Percentiles rank a stretch among this genome's conserved stretches.
These are phyloP conservation scores for Coniochaeta sp. DNA, from an alignment of 2,329 filamentous ascomycete species.

Conservation along the genomic window DNA sequence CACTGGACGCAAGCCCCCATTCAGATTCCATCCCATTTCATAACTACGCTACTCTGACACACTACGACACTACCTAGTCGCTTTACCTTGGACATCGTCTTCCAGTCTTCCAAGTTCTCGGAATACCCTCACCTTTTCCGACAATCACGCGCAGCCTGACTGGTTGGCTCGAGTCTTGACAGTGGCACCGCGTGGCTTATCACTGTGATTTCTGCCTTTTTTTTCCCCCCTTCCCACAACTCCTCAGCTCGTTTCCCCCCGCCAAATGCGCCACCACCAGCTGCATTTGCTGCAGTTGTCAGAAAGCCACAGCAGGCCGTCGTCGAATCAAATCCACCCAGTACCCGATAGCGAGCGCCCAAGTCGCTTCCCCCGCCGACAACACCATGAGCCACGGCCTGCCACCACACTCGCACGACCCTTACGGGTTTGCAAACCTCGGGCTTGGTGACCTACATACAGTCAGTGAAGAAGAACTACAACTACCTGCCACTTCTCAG, in stretches of 20 bases:
- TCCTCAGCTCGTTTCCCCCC: not conserved
- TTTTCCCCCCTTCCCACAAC: not conserved
- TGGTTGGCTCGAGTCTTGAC: not conserved
- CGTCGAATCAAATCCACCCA: not conserved
- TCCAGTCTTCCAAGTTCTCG: too few species aligned
- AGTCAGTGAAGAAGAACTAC: not conserved
- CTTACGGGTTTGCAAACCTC: not conserved
- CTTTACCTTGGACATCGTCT: too few species aligned
- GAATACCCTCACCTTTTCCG: not conserved
- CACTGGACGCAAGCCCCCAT: too few species aligned
- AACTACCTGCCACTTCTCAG: not conserved
- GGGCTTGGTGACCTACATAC: not conserved
- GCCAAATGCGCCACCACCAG: conserved; percentile 1
- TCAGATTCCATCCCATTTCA: not conserved
- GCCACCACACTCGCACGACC: conserved; percentile 1
- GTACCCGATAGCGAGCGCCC: not conserved
- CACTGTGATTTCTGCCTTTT: not conserved
- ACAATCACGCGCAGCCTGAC: not conserved
- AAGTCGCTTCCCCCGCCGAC: not conserved
- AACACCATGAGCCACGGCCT: conserved; percentile 1
- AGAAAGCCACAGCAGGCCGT: not conserved
- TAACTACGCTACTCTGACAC: too few species aligned
- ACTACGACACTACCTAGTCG: too few species aligned
- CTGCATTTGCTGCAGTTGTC: not conserved
- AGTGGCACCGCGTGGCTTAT: not conserved